Evolutionary conservation across 2,329 filamentous ascomycete species (phyloP), one percentile per base, ranked within the genome.

Genomic region (Claviceps fusiformis): DNA sequence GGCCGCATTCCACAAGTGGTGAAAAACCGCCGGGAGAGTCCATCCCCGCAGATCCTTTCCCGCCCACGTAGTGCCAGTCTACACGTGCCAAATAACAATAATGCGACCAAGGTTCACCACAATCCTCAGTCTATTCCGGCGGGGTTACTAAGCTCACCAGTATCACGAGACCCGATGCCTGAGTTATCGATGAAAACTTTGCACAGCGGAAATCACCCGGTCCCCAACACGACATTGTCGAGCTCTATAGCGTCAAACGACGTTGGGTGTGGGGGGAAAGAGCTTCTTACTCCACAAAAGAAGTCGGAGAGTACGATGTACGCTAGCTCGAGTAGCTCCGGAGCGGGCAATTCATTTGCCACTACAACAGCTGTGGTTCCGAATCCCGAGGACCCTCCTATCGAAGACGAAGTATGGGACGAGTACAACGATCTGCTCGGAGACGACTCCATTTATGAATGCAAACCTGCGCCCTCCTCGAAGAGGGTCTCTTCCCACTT

Each of bases 361-460:
- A 78, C 79, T 6, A 81, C 83, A 3, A 87, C 83, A 17, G 84
- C 87, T 7, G 71, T 89, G 2, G 73, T 87, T 27, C 86, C 86
- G 0, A 71, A 74, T 3, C 75, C 80, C 1, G 75, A 74, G 48
- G 81, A 82, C 4, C 83, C 81, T 0, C 76, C 85, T 4, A 81
- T 74, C 1, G 87, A 95, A 60, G 92, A 96, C 62, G 92, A 96
- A 65, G 79, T 95, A 1, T 97, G 92, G 92, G 85, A 91, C 53
- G 92, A 95, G 69, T 96, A 95, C 65, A 85, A 97, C 60, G 92
- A 96, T 62, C 73, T 96, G 13, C 79, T 96, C 54, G 87, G 87
- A 53, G 84, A 88, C 11, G 77, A 75, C 10, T 65, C 66, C 1
- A 56, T 64, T 37, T 72, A 73, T 59, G 70, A 70, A 1, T 75